phyloP scores from a whole-genome alignment of 2,329 filamentous ascomycete species.

The Paecilomyces dactylethromorphus region DNA sequence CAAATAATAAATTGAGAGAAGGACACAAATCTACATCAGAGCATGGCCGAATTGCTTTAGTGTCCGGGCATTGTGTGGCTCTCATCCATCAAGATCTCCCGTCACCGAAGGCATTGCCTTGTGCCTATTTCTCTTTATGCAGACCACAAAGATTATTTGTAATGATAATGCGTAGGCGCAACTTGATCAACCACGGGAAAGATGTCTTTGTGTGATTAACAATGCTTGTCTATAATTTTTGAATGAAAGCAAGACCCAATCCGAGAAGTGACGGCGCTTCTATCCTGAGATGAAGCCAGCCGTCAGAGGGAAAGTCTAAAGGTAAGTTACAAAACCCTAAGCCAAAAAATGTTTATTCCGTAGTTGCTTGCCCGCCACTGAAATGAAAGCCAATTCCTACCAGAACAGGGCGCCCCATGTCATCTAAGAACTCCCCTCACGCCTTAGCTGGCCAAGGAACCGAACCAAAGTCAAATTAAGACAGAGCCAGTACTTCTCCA shows the following conservation, averaged over 20 bases:
- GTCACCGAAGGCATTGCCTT: neutral
- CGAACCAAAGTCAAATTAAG: neutral
- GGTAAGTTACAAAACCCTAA: conserved; percentile 2
- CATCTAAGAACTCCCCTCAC: conserved; percentile 26
- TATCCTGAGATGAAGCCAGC: neutral
- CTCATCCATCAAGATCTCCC: no score
- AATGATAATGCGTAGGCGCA: neutral
- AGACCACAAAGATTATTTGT: neutral
- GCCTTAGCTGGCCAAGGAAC: neutral
- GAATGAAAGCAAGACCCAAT: neutral
- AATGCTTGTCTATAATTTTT: neutral
- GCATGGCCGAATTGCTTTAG: neutral
- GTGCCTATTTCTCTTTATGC: neutral
- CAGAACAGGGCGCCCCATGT: conserved; percentile 21
- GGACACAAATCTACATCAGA: neutral
- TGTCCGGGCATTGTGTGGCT: no score
- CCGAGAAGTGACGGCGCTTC: neutral
- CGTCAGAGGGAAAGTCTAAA: conserved; percentile 1
- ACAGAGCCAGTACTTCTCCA: neutral
- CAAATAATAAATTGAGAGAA: neutral
- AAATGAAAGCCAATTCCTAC: neutral
- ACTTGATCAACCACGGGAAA: neutral
- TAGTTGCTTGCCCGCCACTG: neutral
- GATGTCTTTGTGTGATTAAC: neutral
- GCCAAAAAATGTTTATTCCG: neutral